phyloP scores from a whole-genome alignment of 2,329 filamentous ascomycete genomes.

The Colletotrichum eleusines region DNA sequence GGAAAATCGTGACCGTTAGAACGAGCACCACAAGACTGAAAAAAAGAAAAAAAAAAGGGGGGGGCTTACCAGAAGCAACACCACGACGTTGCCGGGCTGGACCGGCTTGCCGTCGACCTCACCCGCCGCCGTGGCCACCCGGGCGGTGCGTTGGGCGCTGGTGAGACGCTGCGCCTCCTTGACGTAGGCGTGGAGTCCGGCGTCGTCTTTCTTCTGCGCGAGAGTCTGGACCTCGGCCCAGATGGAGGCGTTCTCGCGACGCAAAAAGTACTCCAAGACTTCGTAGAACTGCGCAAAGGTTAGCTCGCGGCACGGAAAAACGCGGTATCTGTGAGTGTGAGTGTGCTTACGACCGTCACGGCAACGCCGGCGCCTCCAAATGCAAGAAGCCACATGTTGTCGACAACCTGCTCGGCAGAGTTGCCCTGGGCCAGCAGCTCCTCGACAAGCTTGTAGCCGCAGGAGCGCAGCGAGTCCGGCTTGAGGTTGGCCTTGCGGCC shows the following conservation, averaged over 20 bases:
- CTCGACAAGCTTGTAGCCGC: constrained; percentile 54
- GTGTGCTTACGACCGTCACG: constrained; percentile 52
- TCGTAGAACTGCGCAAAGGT: constrained; percentile 55
- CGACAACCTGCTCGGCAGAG: constrained; percentile 50
- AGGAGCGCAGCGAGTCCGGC: constrained; percentile 52
- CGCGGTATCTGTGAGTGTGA: background rate
- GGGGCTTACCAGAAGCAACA: constrained; percentile 56
- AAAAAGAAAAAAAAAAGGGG: too few relatives aligned
- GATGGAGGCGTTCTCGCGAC: constrained; percentile 54
- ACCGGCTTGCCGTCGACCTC: constrained; percentile 55
- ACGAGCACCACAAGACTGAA: too few relatives aligned
- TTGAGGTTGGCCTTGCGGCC: constrained; percentile 48
- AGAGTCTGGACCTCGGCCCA: constrained; percentile 58
- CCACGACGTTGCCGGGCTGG: constrained; percentile 55
- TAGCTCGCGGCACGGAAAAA: background rate
- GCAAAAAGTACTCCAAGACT: constrained; percentile 57
- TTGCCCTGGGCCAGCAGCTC: constrained; percentile 52
- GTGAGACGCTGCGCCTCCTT: constrained; percentile 57
- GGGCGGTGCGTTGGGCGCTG: constrained; percentile 54
- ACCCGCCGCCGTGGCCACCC: constrained; percentile 49
- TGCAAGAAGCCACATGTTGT: constrained; percentile 54
- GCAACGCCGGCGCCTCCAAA: constrained; percentile 56
- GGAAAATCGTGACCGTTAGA: background rate
- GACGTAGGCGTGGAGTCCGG: constrained; percentile 53
- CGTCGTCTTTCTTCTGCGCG: constrained; percentile 52